These are phyloP conservation scores for Ammopiptanthus mongolicus DNA, from an alignment of 306 rosid genomes.

Conservation along the genomic window DNA sequence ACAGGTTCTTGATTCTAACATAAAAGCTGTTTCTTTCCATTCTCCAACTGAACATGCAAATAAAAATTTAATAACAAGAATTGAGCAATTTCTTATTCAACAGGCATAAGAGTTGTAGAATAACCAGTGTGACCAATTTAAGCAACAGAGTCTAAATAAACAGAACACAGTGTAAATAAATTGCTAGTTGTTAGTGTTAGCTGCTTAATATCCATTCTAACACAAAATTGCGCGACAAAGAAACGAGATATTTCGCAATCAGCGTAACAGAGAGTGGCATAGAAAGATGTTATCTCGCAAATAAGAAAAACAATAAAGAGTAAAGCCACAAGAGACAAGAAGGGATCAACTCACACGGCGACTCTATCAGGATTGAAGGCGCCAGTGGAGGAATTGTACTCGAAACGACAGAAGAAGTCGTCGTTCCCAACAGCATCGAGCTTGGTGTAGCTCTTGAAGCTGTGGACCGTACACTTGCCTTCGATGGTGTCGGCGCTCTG, in stretches of 20 bases:
- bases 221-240: background rate
- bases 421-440: constrained; percentile 97
- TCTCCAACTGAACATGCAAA: constrained; percentile 1
- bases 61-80: background rate
- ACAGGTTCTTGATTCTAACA: constrained; percentile 11
- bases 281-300: background rate
- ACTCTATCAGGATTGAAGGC: constrained; percentile 97
- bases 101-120: background rate
- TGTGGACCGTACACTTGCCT: constrained; percentile 91
- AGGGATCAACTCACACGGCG: constrained; percentile 66
- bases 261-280: background rate
- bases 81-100: background rate
- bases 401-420: constrained; percentile 97
- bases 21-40: constrained; percentile 6
- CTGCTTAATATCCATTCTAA: background rate
- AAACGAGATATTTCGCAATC: background rate
- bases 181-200: background rate
- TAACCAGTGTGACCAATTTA: background rate
- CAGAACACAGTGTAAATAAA: background rate
- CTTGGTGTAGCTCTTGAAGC: constrained; percentile 84
- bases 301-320: too few species aligned
- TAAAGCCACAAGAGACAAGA: background rate
- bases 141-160: background rate
- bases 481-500: constrained; percentile 94
- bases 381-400: constrained; percentile 87